Base-by-base conservation (phyloP, 1,284 basidiomycete genomes). In the Pulchroboletus neoregius region DNA sequence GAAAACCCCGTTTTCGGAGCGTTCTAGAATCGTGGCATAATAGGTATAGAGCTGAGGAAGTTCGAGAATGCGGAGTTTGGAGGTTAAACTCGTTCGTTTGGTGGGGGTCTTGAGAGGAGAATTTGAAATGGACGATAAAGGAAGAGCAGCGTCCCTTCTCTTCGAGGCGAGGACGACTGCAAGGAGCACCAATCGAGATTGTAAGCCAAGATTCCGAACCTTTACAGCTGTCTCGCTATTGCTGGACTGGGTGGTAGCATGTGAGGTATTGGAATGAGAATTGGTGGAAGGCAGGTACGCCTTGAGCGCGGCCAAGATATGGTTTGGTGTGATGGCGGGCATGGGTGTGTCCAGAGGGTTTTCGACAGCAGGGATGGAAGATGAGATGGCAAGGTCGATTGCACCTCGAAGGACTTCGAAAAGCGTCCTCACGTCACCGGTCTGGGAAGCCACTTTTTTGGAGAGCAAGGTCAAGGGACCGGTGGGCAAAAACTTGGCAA, bases 401-500 rank as follows among this genome's bases (percentile, higher is more conserved):
- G 87, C 85, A 10, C 84, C 78, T 31, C 88, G 77, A 7, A 89
- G 71, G 8, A 89, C 85, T 58, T 87, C 87, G 44, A 91, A 83
- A 2, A 88, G 68, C 20, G 76, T 80, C 40, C 87, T 74, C 15
- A 90, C 86, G 53, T 91, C 88, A 10, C 87, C 88, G 0, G 88
- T 89, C 53, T 84, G 72, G 1, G 82, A 73, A 5, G 88, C 85
- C 16, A 89, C 70, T 60, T 90, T 90, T 68, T 87, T 87, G 13
- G 82, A 78, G 15, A 90, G 73, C 9, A 91, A 70, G 22, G 73
- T 81, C 30, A 89, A 62, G 3, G 84, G 73, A 1, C 84, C 71
- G 5, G 65, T 48, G 1, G 87, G 82, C 15, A 91, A 65, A 53
- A 90, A 76, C 45, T 75, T 78, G 60, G 73, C 72, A 24, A 75